Base-by-base conservation (phyloP, 495 filamentous ascomycete genomes). In the Podospora didyma region DNA sequence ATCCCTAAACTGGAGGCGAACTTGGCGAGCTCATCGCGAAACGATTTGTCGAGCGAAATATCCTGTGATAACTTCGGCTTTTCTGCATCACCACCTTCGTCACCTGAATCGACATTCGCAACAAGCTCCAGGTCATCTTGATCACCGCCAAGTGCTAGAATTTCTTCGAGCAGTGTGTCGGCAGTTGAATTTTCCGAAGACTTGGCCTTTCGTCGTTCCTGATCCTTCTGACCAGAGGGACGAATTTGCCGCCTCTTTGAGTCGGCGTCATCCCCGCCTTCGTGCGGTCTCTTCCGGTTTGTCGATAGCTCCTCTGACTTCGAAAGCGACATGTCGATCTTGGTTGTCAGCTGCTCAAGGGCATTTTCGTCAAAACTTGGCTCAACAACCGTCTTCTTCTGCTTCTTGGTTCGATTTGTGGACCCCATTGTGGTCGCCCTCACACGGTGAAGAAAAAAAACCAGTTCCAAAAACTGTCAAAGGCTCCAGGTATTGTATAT, bases 121-220 rank as follows among this genome's bases (percentile, higher is more conserved):
- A 92, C 72, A 35, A 91, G 72, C 46, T 87, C 81, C 41, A 86
- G 69, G 64, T 92, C 89, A 23, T 89, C 86, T 65, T 90, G 81
- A 24, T 86, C 87, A 21, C 90, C 90, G 19, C 89, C 90, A 39
- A 95, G 77, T 20, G 84, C 86, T 53, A 84, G 66, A 59, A 95
- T 89, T 62, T 92, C 89, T 59, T 86, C 80, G 28, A 89, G 77
- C 34, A 89, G 71, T 14, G 57, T 31, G 5, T 55, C 46, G 58
- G 58, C 58, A 67, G 68, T 28, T 53, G 57, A 51, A 63, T 7
- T 48, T 22, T n/a, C 71, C 53, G 61, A 52, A 70, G 67, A 56
- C 28, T 34, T 49, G 51, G 21, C 37, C 53, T 24, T 63, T 61
- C 10, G 44, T 52, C 21, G 48, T 0, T 49, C 26, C 20, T 37